A percentile compares a stretch with the other conserved stretches of the same genome.
These are phyloP conservation scores for Trametes pubescens DNA, from an alignment of 1,284 basidiomycete species.

Conservation along the genomic window DNA sequence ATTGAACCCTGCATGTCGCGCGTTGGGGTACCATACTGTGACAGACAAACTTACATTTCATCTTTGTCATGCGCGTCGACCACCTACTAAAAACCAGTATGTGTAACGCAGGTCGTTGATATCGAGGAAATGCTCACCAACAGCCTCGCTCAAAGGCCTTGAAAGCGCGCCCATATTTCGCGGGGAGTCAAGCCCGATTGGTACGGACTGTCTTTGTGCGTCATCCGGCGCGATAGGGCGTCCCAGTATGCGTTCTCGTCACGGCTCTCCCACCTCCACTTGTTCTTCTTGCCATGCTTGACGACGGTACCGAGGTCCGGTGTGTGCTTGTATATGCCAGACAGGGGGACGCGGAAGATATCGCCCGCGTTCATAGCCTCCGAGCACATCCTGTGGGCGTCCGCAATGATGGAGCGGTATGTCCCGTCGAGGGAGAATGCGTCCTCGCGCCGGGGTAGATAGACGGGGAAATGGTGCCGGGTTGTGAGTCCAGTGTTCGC, in stretches of 20 bases:
- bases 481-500: slow-evolving; percentile 1
- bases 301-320: not conserved
- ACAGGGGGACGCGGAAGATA: not conserved
- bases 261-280: not conserved
- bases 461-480: not conserved
- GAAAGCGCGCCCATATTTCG: not conserved
- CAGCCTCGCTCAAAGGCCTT: not conserved
- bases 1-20: too few species aligned
- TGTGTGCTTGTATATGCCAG: not conserved
- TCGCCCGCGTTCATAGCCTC: not conserved
- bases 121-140: not conserved
- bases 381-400: not conserved
- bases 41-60: too few species aligned
- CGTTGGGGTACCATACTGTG: too few species aligned
- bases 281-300: not conserved
- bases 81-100: too few species aligned
- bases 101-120: too few species aligned
- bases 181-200: not conserved
- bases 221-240: not conserved
- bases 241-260: not conserved
- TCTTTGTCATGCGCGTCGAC: too few species aligned
- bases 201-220: not conserved
- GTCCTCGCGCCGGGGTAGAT: not conserved
- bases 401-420: not conserved
- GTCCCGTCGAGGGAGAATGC: not conserved